Evolutionary conservation across 1,139 yeast genomes (phyloP).

Genomic region (Sugiyamaella xylanicola): DNA sequence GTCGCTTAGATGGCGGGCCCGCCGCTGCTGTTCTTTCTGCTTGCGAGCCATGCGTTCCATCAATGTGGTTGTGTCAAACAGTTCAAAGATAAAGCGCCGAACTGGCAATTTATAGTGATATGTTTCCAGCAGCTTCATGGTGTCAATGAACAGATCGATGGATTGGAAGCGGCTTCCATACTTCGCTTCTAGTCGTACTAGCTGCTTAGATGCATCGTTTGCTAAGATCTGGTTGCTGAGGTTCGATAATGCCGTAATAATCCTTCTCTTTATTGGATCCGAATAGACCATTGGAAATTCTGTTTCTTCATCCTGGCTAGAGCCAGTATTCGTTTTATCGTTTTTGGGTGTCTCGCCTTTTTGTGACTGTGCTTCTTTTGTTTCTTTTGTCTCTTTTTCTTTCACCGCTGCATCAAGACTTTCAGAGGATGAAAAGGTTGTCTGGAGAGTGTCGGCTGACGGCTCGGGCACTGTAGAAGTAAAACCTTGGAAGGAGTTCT

Average conservation of each 20-base stretch:
- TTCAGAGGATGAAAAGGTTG: not conserved
- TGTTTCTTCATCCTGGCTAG: constrained; percentile 28
- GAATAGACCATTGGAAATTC: constrained; percentile 37
- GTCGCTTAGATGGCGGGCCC: constrained; percentile 31
- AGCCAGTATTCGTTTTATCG: constrained; percentile 16
- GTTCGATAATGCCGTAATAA: constrained; percentile 61
- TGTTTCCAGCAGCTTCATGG: constrained; percentile 62
- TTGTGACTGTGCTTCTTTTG: not conserved
- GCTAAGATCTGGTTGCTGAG: constrained; percentile 65
- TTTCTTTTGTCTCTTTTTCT: not conserved
- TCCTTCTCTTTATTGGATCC: constrained; percentile 50
- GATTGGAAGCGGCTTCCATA: constrained; percentile 60
- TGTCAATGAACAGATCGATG: constrained; percentile 59
- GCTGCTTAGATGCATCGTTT: constrained; percentile 63
- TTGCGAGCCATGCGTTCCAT: constrained; percentile 49
- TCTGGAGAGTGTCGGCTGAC: not conserved
- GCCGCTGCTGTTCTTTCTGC: constrained; percentile 32
- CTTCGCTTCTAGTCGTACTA: constrained; percentile 57
- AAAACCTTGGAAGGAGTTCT: not conserved
- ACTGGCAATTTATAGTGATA: constrained; percentile 67
- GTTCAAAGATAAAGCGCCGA: constrained; percentile 67
- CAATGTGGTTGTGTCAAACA: constrained; percentile 60
- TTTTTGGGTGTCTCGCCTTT: not conserved
- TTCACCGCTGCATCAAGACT: not conserved
- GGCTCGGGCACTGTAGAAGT: not conserved